Evolutionary conservation across 306 rosid genomes (phyloP).

Genomic region (Cicer cuneatum): DNA sequence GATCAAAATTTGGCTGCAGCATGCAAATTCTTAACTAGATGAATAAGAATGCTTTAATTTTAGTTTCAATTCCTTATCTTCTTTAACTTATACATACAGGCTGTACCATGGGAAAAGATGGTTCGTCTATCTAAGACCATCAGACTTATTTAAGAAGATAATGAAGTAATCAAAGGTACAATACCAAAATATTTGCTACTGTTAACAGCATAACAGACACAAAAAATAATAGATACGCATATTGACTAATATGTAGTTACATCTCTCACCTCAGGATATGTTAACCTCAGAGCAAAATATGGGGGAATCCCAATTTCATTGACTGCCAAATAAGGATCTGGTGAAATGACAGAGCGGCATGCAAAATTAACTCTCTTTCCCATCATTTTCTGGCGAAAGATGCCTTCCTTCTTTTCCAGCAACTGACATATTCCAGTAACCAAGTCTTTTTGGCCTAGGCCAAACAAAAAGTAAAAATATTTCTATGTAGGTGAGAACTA

Average conservation of each 20-base stretch:
- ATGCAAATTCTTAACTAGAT: background rate
- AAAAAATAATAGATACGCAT: constrained; percentile 13
- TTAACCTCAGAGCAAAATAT: constrained; percentile 77
- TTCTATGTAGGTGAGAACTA: background rate
- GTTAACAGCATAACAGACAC: background rate
- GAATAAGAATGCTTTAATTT: constrained; percentile 10
- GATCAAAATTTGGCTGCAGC: constrained; percentile 18
- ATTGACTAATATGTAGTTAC: constrained; percentile 18
- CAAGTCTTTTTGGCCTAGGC: constrained; percentile 58
- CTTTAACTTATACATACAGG: constrained; percentile 26
- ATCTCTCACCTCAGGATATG: constrained; percentile 89
- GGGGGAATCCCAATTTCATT: constrained; percentile 99
- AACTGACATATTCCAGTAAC: constrained; percentile 83
- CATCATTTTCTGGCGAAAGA: constrained; percentile 99
- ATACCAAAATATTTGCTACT: background rate
- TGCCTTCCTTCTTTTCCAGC: constrained; percentile 94
- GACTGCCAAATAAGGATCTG: constrained; percentile 96
- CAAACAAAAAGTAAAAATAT: constrained; percentile 48
- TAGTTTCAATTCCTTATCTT: constrained; percentile 4
- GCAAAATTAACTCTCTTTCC: constrained; percentile 98
- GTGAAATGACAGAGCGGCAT: constrained; percentile 97
- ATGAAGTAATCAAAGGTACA: constrained; percentile 21
- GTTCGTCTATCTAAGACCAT: constrained; percentile 17
- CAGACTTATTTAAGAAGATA: background rate
- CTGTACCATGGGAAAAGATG: constrained; percentile 20